phyloP scores from a whole-genome alignment of 768 basidiomycete species.

The Pisolithus tinctorius region DNA sequence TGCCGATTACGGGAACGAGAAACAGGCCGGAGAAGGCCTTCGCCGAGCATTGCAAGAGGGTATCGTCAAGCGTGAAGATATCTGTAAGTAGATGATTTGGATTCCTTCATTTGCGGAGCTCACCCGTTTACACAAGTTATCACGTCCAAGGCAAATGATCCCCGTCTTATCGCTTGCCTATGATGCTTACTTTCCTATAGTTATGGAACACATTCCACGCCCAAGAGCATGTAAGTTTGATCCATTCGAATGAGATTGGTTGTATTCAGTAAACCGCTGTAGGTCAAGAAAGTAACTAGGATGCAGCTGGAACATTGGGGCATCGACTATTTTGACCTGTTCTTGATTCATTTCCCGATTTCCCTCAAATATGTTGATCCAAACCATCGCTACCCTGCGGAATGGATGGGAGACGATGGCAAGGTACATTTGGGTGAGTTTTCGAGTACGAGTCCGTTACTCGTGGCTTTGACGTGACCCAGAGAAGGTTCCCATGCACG shows the following conservation, averaged over 20 bases:
- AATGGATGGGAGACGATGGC: constrained; percentile 72
- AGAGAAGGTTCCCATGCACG: constrained; percentile 66
- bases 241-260: not conserved
- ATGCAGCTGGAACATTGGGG: constrained; percentile 78
- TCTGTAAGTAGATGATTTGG: constrained; percentile 47
- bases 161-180: not conserved
- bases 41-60: constrained; percentile 73
- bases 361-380: constrained; percentile 78
- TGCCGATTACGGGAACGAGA: constrained; percentile 86
- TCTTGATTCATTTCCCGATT: constrained; percentile 82
- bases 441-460: not conserved
- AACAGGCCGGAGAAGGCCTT: constrained; percentile 75
- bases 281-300: constrained; percentile 51
- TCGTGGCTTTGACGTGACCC: constrained; percentile 1
- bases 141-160: constrained; percentile 61
- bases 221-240: constrained; percentile 53
- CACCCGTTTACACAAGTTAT: constrained; percentile 43
- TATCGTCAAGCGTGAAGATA: constrained; percentile 79
- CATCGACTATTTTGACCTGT: constrained; percentile 77
- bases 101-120: not conserved
- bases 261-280: not conserved
- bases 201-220: constrained; percentile 90
- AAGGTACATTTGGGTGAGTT: constrained; percentile 56
- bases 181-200: constrained; percentile 27
- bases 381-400: constrained; percentile 68